phyloP scores from a whole-genome alignment of 345 rosid genomes.

The Barbarea vulgaris region DNA sequence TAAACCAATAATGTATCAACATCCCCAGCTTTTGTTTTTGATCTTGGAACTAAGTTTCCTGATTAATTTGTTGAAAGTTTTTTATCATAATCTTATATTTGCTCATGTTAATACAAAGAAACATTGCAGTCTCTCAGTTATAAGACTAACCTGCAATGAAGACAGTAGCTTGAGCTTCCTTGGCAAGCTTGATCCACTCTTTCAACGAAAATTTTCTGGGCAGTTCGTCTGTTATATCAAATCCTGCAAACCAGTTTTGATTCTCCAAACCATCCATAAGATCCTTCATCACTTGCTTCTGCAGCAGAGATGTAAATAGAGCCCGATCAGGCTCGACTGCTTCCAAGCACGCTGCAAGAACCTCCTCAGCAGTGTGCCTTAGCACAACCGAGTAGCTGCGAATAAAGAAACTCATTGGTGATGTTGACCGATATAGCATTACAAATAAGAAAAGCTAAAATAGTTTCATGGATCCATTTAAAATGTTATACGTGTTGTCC shows the following conservation, averaged over 20 bases:
- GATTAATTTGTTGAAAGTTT: neutral
- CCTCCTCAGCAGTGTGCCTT: conserved; percentile 97
- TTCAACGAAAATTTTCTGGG: conserved; percentile 60
- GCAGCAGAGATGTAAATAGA: conserved; percentile 71
- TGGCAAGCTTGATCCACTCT: conserved; percentile 81
- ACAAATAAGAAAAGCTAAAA: neutral
- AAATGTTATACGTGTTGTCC: neutral
- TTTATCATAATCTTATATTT: neutral
- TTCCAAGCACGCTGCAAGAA: conserved; percentile 83
- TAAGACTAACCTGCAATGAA: conserved; percentile 76
- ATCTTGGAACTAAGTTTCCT: neutral
- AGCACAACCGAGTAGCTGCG: conserved; percentile 89
- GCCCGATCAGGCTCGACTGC: conserved; percentile 85
- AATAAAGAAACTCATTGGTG: conserved; percentile 17
- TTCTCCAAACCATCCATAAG: conserved; percentile 66
- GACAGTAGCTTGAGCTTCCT: conserved; percentile 70
- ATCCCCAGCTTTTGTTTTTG: conserved; percentile 12
- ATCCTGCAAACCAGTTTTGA: conserved; percentile 80
- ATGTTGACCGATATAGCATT: conserved; percentile 1
- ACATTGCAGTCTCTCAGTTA: conserved; percentile 2
- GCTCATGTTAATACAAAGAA: neutral
- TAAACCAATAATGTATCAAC: neutral
- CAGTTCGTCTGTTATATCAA: conserved; percentile 71
- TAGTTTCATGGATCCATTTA: conserved; percentile 6
- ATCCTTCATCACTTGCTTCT: conserved; percentile 75